Base-by-base conservation (phyloP, 1,284 basidiomycete species). In the Wolfiporia cocos region DNA sequence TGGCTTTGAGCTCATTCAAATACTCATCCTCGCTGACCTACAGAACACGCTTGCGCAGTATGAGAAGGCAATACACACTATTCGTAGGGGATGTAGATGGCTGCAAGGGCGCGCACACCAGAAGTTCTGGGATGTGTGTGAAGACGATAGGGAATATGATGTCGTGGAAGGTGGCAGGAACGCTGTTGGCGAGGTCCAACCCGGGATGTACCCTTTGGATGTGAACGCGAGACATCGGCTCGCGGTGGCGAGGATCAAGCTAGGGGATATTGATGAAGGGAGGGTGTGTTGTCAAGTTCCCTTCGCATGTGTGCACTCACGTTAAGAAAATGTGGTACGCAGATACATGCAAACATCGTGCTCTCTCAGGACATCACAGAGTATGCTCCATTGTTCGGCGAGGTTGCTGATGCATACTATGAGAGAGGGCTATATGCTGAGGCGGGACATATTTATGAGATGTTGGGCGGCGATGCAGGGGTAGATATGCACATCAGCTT, bases 91-190 rank as follows among this genome's bases (percentile, higher is more conserved):
- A 0, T 84, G 81, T 38, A 68, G 95, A 35, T 97, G 94, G 94
- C 64, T 97, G 10, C 91, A 95, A 59, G 90, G 91, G 0, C 69
- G 94, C 26, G 68, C 65, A n/a, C 66, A 72, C 24, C 80, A 88
- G 58, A 74, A 68, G 42, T 82, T 83, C 42, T 96, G 93, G 92
- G 89, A 93, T 51, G 62, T 76, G 18, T 77, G 82, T 42, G 75
- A 79, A 28, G 95, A 96, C 57, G 93, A 98, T 59, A 69, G 92
- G 42, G 94, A 97, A 62, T 96, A 78, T 55, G 89, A 93, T 55
- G 61, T 73, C 2, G 64, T 67, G 10, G 62, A 34, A 44, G 55
- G 33, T 29, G 37, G 37, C 28, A 34, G 50, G 5, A 49, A 58
- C 3, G 57, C 51, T 11, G 53, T 63, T 20, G 64, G 64, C 6